phyloP scores from a whole-genome alignment of 805 yeast genomes.

The Suhomyces sp. region DNA sequence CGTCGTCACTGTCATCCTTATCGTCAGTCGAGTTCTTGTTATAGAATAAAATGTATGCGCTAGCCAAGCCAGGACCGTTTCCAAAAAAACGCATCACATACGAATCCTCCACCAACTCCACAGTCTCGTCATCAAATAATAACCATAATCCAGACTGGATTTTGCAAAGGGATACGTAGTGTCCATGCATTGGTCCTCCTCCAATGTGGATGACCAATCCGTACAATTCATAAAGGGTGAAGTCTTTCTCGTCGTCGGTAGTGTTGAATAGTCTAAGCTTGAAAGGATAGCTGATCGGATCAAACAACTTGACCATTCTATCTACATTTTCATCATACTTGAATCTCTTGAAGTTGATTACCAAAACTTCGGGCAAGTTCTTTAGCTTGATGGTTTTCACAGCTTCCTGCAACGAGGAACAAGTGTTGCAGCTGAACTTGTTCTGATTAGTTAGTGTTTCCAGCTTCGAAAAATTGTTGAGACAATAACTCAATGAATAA shows the following conservation, averaged over 20 bases:
- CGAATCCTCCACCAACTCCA: conserved; percentile 79
- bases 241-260: conserved; percentile 47
- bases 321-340: conserved; percentile 83
- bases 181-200: conserved; percentile 98
- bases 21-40: conserved; percentile 28
- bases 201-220: conserved; percentile 93
- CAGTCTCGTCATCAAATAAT: conserved; percentile 92
- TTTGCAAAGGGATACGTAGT: conserved; percentile 84
- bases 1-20: conserved; percentile 41
- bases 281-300: conserved; percentile 78
- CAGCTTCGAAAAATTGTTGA: conserved; percentile 77
- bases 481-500: conserved; percentile 70
- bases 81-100: conserved; percentile 87
- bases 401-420: conserved; percentile 91
- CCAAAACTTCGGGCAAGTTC: conserved; percentile 70
- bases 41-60: conserved; percentile 89
- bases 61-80: conserved; percentile 80
- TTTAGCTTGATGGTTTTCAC: conserved; percentile 82
- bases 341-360: conserved; percentile 87
- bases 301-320: conserved; percentile 80
- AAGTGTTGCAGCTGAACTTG: conserved; percentile 89
- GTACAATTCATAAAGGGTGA: conserved; percentile 66
- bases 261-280: conserved; percentile 68
- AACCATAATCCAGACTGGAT: conserved; percentile 82
- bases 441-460: conserved; percentile 85